Evolutionary conservation across 2,329 filamentous ascomycete species (phyloP).

Genomic region (Stagonosporopsis rhizophila): DNA sequence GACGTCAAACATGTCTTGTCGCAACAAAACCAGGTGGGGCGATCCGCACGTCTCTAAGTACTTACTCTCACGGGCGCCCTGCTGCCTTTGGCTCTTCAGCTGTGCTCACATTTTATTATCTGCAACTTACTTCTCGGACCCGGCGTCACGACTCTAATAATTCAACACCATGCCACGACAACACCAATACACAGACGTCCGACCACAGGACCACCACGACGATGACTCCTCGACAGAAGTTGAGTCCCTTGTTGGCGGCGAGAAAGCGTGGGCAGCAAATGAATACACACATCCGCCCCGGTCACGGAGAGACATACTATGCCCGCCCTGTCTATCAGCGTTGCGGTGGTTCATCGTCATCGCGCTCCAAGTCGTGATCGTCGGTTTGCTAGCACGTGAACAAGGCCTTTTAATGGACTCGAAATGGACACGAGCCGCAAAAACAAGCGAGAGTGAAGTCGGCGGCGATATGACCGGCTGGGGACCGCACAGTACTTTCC

Average conservation of each 20-base stretch:
- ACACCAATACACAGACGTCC: constrained; percentile 41
- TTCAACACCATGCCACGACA: constrained; percentile 36
- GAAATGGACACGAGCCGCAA: constrained; percentile 26
- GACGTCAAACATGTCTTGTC: constrained; percentile 34
- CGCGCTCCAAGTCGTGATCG: constrained; percentile 39
- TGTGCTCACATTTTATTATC: constrained; percentile 35
- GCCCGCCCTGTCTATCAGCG: constrained; percentile 22
- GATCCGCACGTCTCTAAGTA: constrained; percentile 21
- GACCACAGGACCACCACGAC: constrained; percentile 32
- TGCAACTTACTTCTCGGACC: constrained; percentile 20
- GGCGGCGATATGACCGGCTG: constrained; percentile 46
- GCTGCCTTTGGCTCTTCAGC: constrained; percentile 33
- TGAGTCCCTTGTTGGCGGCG: constrained; percentile 39
- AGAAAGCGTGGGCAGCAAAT: constrained; percentile 36
- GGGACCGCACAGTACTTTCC: constrained; percentile 39
- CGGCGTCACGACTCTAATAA: constrained; percentile 25
- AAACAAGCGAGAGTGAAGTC: constrained; percentile 38
- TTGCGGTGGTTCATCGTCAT: constrained; percentile 43
- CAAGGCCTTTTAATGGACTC: constrained; percentile 37
- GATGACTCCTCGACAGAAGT: constrained; percentile 46
- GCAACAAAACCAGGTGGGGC: constrained; percentile 23
- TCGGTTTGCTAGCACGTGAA: constrained; percentile 40
- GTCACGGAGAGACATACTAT: constrained; percentile 29
- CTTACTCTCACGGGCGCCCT: constrained; percentile 22
- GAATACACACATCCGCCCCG: constrained; percentile 27